A percentile compares a stretch with the other conserved stretches of the same genome.
These are phyloP conservation scores for Ogataea angusta DNA, from an alignment of 805 yeast genomes.

Conservation along the genomic window DNA sequence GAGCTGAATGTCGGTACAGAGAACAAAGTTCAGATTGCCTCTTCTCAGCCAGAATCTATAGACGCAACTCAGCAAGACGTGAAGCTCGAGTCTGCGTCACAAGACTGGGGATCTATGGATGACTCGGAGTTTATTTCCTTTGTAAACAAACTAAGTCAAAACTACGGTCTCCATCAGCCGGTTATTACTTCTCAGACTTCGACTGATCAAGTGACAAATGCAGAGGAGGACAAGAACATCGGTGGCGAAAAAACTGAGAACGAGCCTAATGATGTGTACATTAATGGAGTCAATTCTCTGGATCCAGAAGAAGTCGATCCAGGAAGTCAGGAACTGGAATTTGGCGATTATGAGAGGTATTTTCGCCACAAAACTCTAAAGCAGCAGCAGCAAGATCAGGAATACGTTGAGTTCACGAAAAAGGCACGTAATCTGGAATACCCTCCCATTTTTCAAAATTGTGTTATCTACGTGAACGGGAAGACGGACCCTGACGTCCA, in stretches of 20 bases:
- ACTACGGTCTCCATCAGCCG: constrained; percentile 13
- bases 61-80: constrained; percentile 12
- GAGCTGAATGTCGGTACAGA: not conserved
- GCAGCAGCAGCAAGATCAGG: constrained; percentile 57
- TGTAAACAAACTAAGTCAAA: constrained; percentile 35
- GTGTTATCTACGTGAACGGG: constrained; percentile 82
- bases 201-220: not conserved
- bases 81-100: constrained; percentile 1
- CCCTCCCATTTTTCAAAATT: constrained; percentile 54
- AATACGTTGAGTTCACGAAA: constrained; percentile 47
- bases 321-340: constrained; percentile 42
- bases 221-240: too few relatives aligned
- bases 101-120: constrained; percentile 36
- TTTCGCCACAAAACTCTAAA: constrained; percentile 57
- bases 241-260: too few relatives aligned
- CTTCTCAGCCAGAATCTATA: constrained; percentile 14
- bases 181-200: constrained; percentile 7
- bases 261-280: too few relatives aligned
- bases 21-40: constrained; percentile 8
- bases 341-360: constrained; percentile 68
- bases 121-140: constrained; percentile 38
- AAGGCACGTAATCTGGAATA: constrained; percentile 30
- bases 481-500: constrained; percentile 78
- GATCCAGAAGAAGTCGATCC: constrained; percentile 9
- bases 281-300: not conserved